phyloP scores from a whole-genome alignment of 352 stramenopile species.

The Halophytophthora batemanensis region DNA sequence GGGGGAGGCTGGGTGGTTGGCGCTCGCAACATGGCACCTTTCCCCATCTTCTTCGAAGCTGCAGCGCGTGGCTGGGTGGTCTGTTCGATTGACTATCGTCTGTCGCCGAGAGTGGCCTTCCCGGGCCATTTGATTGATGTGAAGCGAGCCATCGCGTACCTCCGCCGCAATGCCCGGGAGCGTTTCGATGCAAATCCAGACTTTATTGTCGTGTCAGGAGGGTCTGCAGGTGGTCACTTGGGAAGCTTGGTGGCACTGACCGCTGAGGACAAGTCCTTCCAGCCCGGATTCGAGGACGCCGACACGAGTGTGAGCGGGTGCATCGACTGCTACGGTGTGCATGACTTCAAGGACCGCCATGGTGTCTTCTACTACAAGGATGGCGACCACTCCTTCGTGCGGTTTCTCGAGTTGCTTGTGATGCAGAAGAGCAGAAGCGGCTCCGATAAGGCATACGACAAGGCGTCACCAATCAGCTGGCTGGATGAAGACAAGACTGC shows the following conservation, averaged over 20 bases:
- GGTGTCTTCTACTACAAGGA: constrained; percentile 43
- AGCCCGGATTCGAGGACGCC: constrained; percentile 61
- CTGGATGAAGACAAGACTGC: constrained; percentile 24
- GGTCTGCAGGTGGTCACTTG: constrained; percentile 56
- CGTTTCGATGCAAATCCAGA: constrained; percentile 38
- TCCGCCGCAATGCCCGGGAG: constrained; percentile 28
- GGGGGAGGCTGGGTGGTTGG: constrained; percentile 56
- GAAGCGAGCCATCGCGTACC: constrained; percentile 56
- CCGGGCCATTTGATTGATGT: constrained; percentile 53
- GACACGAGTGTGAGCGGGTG: constrained; percentile 57
- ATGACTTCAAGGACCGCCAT: constrained; percentile 57
- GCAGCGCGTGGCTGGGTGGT: constrained; percentile 43
- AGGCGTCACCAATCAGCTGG: constrained; percentile 47
- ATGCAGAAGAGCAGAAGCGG: constrained; percentile 46
- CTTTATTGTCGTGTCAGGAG: constrained; percentile 54
- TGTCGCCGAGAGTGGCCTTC: constrained; percentile 50
- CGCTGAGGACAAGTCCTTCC: constrained; percentile 40
- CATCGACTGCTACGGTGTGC: constrained; percentile 58
- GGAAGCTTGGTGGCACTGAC: constrained; percentile 53
- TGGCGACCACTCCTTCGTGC: constrained; percentile 36
- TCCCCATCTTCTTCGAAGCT: constrained; percentile 50
- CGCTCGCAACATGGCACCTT: constrained; percentile 25
- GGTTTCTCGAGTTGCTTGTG: constrained; percentile 49
- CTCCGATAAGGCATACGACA: constrained; percentile 30
- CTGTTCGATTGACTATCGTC: constrained; percentile 62